These are phyloP conservation scores for Avena insularis DNA, from an alignment of 176 grass and related monocot genomes.

Conservation along the genomic window DNA sequence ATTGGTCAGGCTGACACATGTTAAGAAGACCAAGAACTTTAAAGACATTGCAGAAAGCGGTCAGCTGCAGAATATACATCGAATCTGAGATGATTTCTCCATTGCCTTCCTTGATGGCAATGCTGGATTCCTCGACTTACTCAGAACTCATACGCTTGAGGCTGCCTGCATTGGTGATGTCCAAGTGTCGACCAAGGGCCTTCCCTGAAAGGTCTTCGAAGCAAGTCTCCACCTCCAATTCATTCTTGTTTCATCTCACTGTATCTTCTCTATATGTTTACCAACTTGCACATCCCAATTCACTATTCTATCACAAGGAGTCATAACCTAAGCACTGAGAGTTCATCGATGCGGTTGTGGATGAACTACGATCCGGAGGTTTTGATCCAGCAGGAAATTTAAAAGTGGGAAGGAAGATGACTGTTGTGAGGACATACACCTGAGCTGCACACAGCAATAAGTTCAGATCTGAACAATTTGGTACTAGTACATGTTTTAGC, in stretches of 20 bases:
- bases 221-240: neutral
- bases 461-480: neutral
- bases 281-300: neutral
- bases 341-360: conserved; percentile 64
- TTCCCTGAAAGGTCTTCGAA: no score
- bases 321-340: conserved; percentile 69
- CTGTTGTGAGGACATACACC: neutral
- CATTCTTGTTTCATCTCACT: neutral
- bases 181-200: neutral
- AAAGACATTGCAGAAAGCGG: no score
- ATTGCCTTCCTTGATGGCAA: neutral
- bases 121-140: neutral
- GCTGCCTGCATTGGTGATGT: neutral
- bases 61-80: no score
- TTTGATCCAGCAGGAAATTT: neutral
- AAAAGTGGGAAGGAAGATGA: neutral
- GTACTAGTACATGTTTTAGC: neutral
- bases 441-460: neutral
- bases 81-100: neutral
- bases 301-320: neutral
- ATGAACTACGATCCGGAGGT: conserved; percentile 53
- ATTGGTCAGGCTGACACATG: neutral
- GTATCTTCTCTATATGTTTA: neutral
- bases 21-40: no score
- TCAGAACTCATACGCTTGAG: neutral